Percentiles rank a stretch among this genome's conserved stretches.
phyloP scores from a whole-genome alignment of 305 asterid genomes.

The Rubia balearica region DNA sequence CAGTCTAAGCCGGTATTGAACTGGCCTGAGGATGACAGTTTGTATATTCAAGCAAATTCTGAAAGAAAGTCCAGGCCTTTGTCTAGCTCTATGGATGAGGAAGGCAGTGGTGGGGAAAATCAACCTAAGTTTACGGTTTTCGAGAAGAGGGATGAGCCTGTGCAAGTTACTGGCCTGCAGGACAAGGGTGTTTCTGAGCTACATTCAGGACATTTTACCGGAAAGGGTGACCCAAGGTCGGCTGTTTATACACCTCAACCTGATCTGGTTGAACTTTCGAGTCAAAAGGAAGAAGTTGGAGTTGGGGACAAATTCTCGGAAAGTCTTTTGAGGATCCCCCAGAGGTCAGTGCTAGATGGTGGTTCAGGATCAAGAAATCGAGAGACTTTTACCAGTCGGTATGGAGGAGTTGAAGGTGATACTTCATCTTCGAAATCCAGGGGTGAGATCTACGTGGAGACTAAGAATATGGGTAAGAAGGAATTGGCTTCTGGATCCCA shows the following conservation, averaged over 20 bases:
- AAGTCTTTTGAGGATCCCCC: slow-evolving; percentile 29
- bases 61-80: slow-evolving; percentile 30
- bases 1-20: slow-evolving; percentile 35
- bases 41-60: slow-evolving; percentile 31
- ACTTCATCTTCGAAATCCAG: slow-evolving; percentile 40
- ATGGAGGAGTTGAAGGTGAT: slow-evolving; percentile 39
- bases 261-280: slow-evolving; percentile 27
- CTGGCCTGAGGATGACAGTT: slow-evolving; percentile 26
- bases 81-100: slow-evolving; percentile 26
- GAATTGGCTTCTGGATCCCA: slow-evolving; percentile 37
- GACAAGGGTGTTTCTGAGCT: slow-evolving; percentile 29
- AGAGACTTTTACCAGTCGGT: slow-evolving; percentile 41
- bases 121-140: slow-evolving; percentile 31
- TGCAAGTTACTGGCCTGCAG: slow-evolving; percentile 25
- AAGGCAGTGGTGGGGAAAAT: slow-evolving; percentile 25
- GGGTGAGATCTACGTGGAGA: slow-evolving; percentile 29
- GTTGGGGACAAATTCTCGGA: slow-evolving; percentile 29
- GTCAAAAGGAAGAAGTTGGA: slow-evolving; percentile 33
- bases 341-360: slow-evolving; percentile 33
- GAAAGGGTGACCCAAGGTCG: slow-evolving; percentile 24
- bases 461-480: slow-evolving; percentile 36
- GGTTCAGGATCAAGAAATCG: slow-evolving; percentile 49
- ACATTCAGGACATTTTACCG: slow-evolving; percentile 24
- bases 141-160: slow-evolving; percentile 34
- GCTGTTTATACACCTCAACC: slow-evolving; percentile 12